These are phyloP conservation scores for Phyllosticta paracitricarpa DNA, from an alignment of 2,329 filamentous ascomycete genomes.

Conservation along the genomic window DNA sequence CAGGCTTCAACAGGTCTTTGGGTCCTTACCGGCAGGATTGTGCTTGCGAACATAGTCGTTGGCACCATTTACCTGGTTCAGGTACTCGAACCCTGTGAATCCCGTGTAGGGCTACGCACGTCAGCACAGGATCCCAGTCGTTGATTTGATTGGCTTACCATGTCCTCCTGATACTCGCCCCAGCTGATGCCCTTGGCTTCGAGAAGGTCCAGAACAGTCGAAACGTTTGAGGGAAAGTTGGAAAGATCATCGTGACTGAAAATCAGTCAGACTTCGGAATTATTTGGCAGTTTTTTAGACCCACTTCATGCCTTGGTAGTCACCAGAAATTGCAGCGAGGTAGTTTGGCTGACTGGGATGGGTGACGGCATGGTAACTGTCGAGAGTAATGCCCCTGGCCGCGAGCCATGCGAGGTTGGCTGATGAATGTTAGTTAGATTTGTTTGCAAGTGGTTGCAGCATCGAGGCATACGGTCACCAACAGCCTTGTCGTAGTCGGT, in stretches of 20 bases:
- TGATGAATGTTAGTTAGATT: conserved; percentile 16
- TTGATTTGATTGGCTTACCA: conserved; percentile 32
- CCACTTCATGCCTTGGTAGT: conserved; percentile 58
- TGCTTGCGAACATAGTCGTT: conserved; percentile 81
- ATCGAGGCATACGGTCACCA: conserved; percentile 45
- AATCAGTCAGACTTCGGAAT: conserved; percentile 32
- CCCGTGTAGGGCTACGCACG: conserved; percentile 1
- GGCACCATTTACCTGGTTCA: conserved; percentile 54
- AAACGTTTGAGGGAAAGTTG: conserved; percentile 43
- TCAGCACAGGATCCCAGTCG: background rate
- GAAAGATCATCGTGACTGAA: conserved; percentile 31
- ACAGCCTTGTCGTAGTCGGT: conserved; percentile 56
- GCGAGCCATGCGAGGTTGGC: conserved; percentile 47
- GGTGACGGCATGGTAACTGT: conserved; percentile 48
- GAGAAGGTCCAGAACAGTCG: conserved; percentile 31
- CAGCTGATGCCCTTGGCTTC: conserved; percentile 34
- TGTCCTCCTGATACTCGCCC: conserved; percentile 65
- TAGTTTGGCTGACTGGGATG: conserved; percentile 74
- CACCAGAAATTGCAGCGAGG: conserved; percentile 55
- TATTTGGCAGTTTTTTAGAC: background rate
- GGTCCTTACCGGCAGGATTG: conserved; percentile 40
- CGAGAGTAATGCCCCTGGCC: conserved; percentile 51
- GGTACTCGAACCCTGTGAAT: conserved; percentile 55
- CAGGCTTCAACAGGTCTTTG: conserved; percentile 7
- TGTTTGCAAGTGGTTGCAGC: background rate